Base-by-base conservation (phyloP, 139 green algal species). In the Tetraselmis chui region DNA sequence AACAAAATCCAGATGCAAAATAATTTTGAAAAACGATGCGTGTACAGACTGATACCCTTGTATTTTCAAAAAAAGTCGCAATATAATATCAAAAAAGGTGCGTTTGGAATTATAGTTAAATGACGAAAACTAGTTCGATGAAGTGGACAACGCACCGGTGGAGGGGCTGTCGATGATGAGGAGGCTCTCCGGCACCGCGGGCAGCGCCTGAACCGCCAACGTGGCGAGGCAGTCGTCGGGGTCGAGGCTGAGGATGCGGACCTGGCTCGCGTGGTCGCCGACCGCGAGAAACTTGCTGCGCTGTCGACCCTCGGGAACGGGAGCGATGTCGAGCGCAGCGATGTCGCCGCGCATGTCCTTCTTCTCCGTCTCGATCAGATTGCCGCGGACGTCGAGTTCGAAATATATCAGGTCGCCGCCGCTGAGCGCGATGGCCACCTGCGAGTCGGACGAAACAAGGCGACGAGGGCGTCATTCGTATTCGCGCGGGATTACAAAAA, bases 391-490 rank as follows among this genome's bases (percentile, higher is more conserved):
- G 77, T 96, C 94, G 81, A 99, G 92, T 91, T 99, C 97, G 85
- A 99, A 99, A 84, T 98, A 97, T 26, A 98, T 90, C 82, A 99
- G 59, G 82, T 98, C 93, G 18, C 96, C 96, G 25, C 95, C 96
- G 27, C 87, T 82, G n/a, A 99, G 87, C 23, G 94, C 92, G 23
- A 97, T 92, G 24, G 93, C 92, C 11, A 94, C 92, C 82, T 94
- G 90, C 76, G n/a, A n/a, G n/a, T n/a, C n/a, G n/a, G n/a, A n/a
- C n/a, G n/a, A n/a, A n/a, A n/a, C n/a, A n/a, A n/a, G n/a, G n/a
- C n/a, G n/a, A n/a, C n/a, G n/a, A n/a, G n/a, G n/a, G n/a, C n/a
- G n/a, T n/a, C n/a, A n/a, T n/a, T n/a, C n/a, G n/a, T n/a, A n/a
- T n/a, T n/a, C n/a, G n/a, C n/a, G n/a, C n/a, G n/a, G n/a, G n/a